Base-by-base conservation (phyloP, 2,329 filamentous ascomycete species). In the Xylariaceae sp. region DNA sequence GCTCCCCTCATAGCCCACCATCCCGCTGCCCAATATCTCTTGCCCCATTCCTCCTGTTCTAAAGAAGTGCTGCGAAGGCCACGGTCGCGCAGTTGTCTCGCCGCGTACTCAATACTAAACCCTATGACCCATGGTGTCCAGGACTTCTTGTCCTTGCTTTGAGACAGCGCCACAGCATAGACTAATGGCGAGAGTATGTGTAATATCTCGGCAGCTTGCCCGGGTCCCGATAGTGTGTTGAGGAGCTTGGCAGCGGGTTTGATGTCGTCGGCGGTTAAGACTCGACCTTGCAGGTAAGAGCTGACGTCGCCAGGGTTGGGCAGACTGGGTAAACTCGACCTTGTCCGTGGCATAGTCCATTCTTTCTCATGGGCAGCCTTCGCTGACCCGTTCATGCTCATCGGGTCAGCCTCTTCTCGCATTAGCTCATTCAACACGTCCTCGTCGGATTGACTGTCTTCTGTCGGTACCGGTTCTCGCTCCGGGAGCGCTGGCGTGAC, bases 1-100 rank as follows among this genome's bases (percentile, higher is more conserved):
- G 92, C 92, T n/a, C 94, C 93, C 55, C 93, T 85, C 91, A 99
- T 94, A 21, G 83, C 76, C 94, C 94, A 99, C 93, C 94, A 97
- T 16, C 86, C 89, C 79, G 97, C 87, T 2, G 85, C 86, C 91
- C 92, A 96, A 32, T 89, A 92, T 59, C 94, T 82, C 73, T 91
- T 92, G 68, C 81, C 86, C 80, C 95, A 85, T 76, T 97, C 93
- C 62, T 97, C 93, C 51, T 87, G 85, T 75, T 99, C 94, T 15
- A 99, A 79, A 7, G 88, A 85, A 20, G 93, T 96, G 26, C 94
- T 92, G 43, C 90, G 82, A 57, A 94, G 77, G 24, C 91, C 87
- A 37, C 88, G 85, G 10, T 92, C 81, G 26, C 81, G 74, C 41
- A 99, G 77, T 72, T 97, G 92, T n/a, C 93, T 81, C 33, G 93